These are phyloP conservation scores for Poterioochromonas sp. DNA, from an alignment of 352 stramenopile species.

Conservation along the genomic window DNA sequence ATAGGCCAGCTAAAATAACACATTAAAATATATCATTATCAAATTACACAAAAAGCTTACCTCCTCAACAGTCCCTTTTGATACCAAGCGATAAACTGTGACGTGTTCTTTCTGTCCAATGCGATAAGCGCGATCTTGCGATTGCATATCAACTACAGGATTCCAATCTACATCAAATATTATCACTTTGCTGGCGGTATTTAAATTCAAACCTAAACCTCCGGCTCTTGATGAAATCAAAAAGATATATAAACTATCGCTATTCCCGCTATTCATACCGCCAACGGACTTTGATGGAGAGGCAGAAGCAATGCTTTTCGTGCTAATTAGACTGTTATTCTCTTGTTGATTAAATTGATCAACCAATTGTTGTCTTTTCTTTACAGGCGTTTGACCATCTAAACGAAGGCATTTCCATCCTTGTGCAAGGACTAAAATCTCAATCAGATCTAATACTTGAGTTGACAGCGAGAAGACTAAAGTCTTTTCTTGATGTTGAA, in stretches of 20 bases:
- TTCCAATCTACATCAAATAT: slow-evolving; percentile 95
- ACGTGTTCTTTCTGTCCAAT: slow-evolving; percentile 64
- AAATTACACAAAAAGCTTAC: slow-evolving; percentile 54
- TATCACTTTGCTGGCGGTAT: slow-evolving; percentile 75
- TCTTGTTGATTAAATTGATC: slow-evolving; percentile 77
- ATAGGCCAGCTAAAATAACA: slow-evolving; percentile 50
- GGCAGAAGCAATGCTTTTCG: slow-evolving; percentile 56
- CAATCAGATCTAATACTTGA: slow-evolving; percentile 79
- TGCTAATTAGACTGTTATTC: too few relatives aligned
- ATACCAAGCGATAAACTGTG: slow-evolving; percentile 80
- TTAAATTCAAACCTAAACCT: slow-evolving; percentile 75
- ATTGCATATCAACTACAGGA: slow-evolving; percentile 54
- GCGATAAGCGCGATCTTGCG: slow-evolving; percentile 78
- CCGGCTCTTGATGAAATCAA: slow-evolving; percentile 3
- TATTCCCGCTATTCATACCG: background rate
- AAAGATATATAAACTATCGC: background rate
- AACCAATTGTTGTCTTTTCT: slow-evolving; percentile 73
- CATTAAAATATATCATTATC: background rate
- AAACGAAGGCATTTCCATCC: slow-evolving; percentile 48
- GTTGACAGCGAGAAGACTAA: slow-evolving; percentile 85
- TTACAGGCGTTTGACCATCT: slow-evolving; percentile 76
- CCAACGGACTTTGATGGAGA: background rate
- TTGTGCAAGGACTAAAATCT: slow-evolving; percentile 77
- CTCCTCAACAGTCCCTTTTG: slow-evolving; percentile 82
- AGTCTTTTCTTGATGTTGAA: slow-evolving; percentile 42